phyloP scores from a whole-genome alignment of 108 stramenopile species.

The Nannochloropsis salina region DNA sequence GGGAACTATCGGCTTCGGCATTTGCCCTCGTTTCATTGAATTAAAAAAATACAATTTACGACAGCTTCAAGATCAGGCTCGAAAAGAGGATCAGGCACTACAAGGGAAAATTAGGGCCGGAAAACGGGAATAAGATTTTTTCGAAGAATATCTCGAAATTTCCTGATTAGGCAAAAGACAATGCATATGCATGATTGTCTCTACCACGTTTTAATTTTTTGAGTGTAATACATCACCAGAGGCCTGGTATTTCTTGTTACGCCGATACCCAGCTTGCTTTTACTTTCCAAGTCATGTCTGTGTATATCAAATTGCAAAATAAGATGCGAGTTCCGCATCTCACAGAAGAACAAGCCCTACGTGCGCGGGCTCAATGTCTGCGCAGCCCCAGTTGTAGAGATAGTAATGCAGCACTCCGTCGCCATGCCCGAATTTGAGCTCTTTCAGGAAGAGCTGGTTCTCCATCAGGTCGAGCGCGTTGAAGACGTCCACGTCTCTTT shows the following conservation, averaged over 20 bases:
- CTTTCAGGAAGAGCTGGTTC: conserved; percentile 72
- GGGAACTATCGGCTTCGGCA: neutral
- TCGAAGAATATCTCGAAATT: too few species aligned
- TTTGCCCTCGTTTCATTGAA: conserved; percentile 17
- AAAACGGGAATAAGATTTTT: too few species aligned
- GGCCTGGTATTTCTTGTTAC: too few species aligned
- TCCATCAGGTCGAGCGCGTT: conserved; percentile 98
- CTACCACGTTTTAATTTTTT: too few species aligned
- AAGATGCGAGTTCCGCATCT: neutral
- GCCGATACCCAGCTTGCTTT: too few species aligned
- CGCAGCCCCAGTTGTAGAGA: conserved; percentile 90
- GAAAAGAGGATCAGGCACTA: neutral
- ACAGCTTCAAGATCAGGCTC: neutral
- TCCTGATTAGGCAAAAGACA: too few species aligned
- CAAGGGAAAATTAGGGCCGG: too few species aligned
- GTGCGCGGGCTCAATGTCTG: conserved; percentile 72
- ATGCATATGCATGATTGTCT: too few species aligned
- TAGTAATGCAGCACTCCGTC: conserved; percentile 98
- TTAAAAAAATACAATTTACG: neutral
- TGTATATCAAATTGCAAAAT: too few species aligned
- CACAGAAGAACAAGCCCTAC: conserved; percentile 90
- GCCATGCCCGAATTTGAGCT: conserved; percentile 93
- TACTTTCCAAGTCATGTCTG: too few species aligned
- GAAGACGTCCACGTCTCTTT: conserved; percentile 81
- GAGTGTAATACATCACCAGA: too few species aligned